These are phyloP conservation scores for Pichia eremophila DNA, from an alignment of 805 yeast genomes.

Conservation along the genomic window DNA sequence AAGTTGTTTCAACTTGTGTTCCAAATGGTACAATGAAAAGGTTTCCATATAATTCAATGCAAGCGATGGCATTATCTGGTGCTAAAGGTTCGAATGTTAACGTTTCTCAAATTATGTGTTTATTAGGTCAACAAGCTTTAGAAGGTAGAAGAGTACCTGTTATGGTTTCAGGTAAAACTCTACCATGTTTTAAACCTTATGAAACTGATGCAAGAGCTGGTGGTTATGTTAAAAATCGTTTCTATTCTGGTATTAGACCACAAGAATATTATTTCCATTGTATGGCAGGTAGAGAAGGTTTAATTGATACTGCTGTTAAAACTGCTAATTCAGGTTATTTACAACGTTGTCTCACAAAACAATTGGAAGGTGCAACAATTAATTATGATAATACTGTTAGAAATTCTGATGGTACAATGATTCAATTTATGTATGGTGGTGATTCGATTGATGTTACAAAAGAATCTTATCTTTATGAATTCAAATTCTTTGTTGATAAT, in stretches of 20 bases:
- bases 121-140: slow-evolving; percentile 96
- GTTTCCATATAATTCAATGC: slow-evolving; percentile 96
- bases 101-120: slow-evolving; percentile 98
- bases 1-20: slow-evolving; percentile 87
- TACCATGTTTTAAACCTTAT: slow-evolving; percentile 92
- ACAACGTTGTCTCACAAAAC: slow-evolving; percentile 97
- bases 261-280: slow-evolving; percentile 99
- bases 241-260: slow-evolving; percentile 95
- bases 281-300: slow-evolving; percentile 99
- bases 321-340: slow-evolving; percentile 97
- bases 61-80: slow-evolving; percentile 97
- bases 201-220: slow-evolving; percentile 98
- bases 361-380: slow-evolving; percentile 92
- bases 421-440: slow-evolving; percentile 96
- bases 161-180: slow-evolving; percentile 95
- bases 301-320: slow-evolving; percentile 98
- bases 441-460: slow-evolving; percentile 91
- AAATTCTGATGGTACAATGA: slow-evolving; percentile 87
- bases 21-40: slow-evolving; percentile 94
- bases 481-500: slow-evolving; percentile 86
- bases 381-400: slow-evolving; percentile 92
- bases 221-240: slow-evolving; percentile 94
- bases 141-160: slow-evolving; percentile 99
- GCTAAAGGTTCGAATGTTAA: slow-evolving; percentile 98
- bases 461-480: slow-evolving; percentile 89